Evolutionary conservation across 805 yeast species (phyloP).

Genomic region (Priceomyces melissophilus): DNA sequence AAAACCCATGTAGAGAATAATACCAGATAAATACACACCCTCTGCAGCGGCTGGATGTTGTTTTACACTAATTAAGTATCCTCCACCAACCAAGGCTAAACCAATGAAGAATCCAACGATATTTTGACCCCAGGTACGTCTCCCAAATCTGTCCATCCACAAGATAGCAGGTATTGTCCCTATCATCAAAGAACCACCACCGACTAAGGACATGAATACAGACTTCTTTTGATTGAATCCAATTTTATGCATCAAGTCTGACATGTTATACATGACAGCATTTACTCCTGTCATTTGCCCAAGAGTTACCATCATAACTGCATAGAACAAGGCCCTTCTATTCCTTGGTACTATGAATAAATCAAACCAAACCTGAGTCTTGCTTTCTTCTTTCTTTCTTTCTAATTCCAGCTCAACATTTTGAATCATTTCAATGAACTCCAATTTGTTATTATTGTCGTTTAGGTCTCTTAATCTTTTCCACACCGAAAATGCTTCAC

Average conservation of each 20-base stretch:
- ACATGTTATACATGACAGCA: slow-evolving; percentile 63
- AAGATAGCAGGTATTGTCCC: slow-evolving; percentile 67
- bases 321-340: slow-evolving; percentile 58
- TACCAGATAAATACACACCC: slow-evolving; percentile 61
- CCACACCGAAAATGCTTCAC: slow-evolving; percentile 56
- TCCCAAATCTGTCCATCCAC: slow-evolving; percentile 55
- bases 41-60: slow-evolving; percentile 46
- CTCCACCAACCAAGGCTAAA: slow-evolving; percentile 55
- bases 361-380: slow-evolving; percentile 44
- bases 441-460: slow-evolving; percentile 43
- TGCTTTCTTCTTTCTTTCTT: slow-evolving; percentile 30
- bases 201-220: slow-evolving; percentile 66
- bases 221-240: slow-evolving; percentile 51
- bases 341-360: slow-evolving; percentile 54
- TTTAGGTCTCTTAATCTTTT: slow-evolving; percentile 49
- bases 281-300: slow-evolving; percentile 70
- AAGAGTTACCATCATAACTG: slow-evolving; percentile 53
- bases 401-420: slow-evolving; percentile 48
- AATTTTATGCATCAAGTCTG: slow-evolving; percentile 51
- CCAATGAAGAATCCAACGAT: slow-evolving; percentile 59
- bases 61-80: slow-evolving; percentile 41
- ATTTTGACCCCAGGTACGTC: slow-evolving; percentile 59
- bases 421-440: slow-evolving; percentile 56
- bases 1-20: slow-evolving; percentile 61
- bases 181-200: slow-evolving; percentile 58